A percentile compares a stretch with the other conserved stretches of the same genome.
phyloP scores from a whole-genome alignment of 2,329 filamentous ascomycete species.

The Leptodontidium sp. region DNA sequence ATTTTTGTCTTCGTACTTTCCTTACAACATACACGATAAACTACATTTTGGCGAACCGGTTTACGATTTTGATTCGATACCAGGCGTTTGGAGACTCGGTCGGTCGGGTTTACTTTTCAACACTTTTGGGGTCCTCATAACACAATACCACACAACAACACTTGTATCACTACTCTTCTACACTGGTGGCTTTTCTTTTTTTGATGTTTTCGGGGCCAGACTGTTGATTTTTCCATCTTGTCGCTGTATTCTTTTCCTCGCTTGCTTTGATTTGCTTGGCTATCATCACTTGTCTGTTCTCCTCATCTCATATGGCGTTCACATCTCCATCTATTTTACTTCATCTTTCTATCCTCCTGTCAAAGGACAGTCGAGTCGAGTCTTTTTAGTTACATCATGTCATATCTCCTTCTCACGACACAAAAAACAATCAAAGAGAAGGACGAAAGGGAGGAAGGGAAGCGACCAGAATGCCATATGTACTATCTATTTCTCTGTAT shows the following conservation, averaged over 20 bases:
- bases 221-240: constrained; percentile 15
- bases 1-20: constrained; percentile 28
- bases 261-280: neutral
- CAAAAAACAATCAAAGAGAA: neutral
- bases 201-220: constrained; percentile 8
- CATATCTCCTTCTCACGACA: neutral
- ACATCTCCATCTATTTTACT: neutral
- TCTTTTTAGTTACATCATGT: neutral
- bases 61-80: constrained; percentile 36
- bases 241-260: constrained; percentile 12
- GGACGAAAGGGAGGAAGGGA: neutral
- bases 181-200: constrained; percentile 7
- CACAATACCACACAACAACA: constrained; percentile 8
- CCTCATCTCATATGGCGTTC: neutral
- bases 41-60: neutral
- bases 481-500: constrained; percentile 16
- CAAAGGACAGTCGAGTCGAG: neutral
- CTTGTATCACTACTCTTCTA: constrained; percentile 43
- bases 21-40: constrained; percentile 20
- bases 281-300: neutral
- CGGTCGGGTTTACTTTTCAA: neutral
- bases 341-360: constrained; percentile 1
- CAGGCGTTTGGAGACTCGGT: constrained; percentile 38
- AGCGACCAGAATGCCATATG: neutral
- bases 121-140: neutral